phyloP scores from a whole-genome alignment of 2,329 filamentous ascomycete genomes.

The Colletotrichum zoysiae region DNA sequence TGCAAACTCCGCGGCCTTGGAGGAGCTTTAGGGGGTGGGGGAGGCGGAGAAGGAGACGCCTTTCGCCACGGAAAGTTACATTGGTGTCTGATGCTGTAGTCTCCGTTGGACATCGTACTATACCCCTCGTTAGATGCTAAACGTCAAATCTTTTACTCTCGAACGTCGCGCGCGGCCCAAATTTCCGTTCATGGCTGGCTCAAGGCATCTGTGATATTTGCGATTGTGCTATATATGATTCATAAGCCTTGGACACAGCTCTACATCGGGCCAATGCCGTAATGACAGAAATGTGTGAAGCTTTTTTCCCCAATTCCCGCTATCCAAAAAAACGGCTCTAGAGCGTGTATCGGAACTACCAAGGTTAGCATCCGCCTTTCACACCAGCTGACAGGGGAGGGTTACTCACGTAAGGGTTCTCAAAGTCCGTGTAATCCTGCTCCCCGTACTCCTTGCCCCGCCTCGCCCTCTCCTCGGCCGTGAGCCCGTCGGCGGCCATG shows the following conservation, averaged over 20 bases:
- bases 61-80: too few relatives aligned
- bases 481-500: constrained; percentile 48
- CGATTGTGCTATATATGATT: neutral
- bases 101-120: neutral
- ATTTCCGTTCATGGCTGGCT: neutral
- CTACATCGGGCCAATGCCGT: too few relatives aligned
- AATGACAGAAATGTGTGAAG: neutral
- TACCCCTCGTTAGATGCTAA: constrained; percentile 2
- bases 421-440: constrained; percentile 53
- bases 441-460: constrained; percentile 52
- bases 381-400: rapidly evolving
- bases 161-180: too few relatives aligned
- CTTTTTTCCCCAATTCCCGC: too few relatives aligned
- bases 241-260: neutral
- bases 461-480: constrained; percentile 50
- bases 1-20: too few relatives aligned
- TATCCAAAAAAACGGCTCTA: neutral
- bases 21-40: neutral
- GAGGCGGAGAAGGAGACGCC: neutral
- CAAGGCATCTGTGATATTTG: neutral
- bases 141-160: neutral
- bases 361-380: neutral
- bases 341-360: constrained; percentile 13
- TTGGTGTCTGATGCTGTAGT: neutral
- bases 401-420: constrained; percentile 52